Evolutionary conservation across 78 protist species (phyloP), one percentile per base, ranked within the genome.

Genomic region (Dictyostelium capitatum): DNA sequence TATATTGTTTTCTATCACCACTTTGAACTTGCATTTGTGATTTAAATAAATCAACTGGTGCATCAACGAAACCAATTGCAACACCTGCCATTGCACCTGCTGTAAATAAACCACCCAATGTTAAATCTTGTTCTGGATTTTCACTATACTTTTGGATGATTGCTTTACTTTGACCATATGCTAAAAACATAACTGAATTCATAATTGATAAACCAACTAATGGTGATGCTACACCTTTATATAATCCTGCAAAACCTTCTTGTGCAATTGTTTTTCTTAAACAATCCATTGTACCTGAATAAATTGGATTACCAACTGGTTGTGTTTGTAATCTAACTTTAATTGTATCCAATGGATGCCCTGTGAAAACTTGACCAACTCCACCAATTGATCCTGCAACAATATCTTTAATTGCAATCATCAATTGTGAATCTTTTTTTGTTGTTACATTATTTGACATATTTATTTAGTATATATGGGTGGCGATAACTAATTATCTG

Each of bases 151-250:
- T 28, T 64, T 90, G 89, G 57, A 91, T 79, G 4, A 54, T 14
- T 20, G 43, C 23, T 57, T 93, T 93, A 25, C 83, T 70, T 64
- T 83, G 89, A 82, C 96, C 96, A 46, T 93, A 93, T 30, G 96
- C 51, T 15, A 85, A 43, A 65, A 93, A 93, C 91, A 82, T 81
- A 17, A 93, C 92, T 25, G 89, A n/a, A 84, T 85, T 83, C 83
- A 93, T 80, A 65, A 85, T 50, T 56, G 82, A 53, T 43, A 87
- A 57, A 14, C 96, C 96, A 72, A 85, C 83, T 57, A 93, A 83
- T 77, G 96, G 96, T 73, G 96, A 93, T 78, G 73, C 67, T 48
- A 93, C 96, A 80, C 96, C 96, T 53, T 83, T 82, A 83, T 83
- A 93, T 91, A 91, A 81, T 46, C 95, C 95, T 25, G 37, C 65